Evolutionary conservation across 495 filamentous ascomycete genomes (phyloP).

Genomic region (Rhizodiscina lignyota): DNA sequence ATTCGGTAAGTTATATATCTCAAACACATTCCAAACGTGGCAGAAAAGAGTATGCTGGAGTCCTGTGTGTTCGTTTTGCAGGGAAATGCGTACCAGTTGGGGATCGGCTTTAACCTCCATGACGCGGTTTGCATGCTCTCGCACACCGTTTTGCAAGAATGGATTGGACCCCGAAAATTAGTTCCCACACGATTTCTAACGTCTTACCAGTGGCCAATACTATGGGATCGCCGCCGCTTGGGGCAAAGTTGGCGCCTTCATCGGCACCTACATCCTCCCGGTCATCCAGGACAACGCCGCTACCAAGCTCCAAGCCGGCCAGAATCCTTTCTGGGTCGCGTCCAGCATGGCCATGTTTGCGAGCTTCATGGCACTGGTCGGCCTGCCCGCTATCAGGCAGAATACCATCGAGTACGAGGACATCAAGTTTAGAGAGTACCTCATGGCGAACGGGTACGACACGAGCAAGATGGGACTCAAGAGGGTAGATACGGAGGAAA

Average conservation of each 20-base stretch:
- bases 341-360: constrained; percentile 17
- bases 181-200: background rate
- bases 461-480: constrained; percentile 43
- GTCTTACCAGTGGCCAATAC: constrained; percentile 50
- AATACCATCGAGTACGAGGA: constrained; percentile 24
- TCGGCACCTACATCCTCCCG: constrained; percentile 73
- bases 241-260: constrained; percentile 80
- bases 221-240: constrained; percentile 76
- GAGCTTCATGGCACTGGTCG: constrained; percentile 14
- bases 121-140: background rate
- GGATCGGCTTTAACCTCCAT: background rate
- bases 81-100: too few species aligned
- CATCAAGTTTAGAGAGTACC: constrained; percentile 47
- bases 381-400: constrained; percentile 21
- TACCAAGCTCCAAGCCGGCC: constrained; percentile 37
- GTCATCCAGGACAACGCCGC: constrained; percentile 50
- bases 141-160: too few species aligned
- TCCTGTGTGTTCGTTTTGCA: too few species aligned
- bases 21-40: too few species aligned
- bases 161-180: too few species aligned
- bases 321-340: constrained; percentile 41
- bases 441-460: constrained; percentile 54
- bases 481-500: constrained; percentile 6
- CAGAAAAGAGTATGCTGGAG: too few species aligned
- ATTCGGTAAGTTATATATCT: constrained; percentile 39